These are phyloP conservation scores for Orbilia quercus DNA, from an alignment of 2,329 filamentous ascomycete species.

Conservation along the genomic window DNA sequence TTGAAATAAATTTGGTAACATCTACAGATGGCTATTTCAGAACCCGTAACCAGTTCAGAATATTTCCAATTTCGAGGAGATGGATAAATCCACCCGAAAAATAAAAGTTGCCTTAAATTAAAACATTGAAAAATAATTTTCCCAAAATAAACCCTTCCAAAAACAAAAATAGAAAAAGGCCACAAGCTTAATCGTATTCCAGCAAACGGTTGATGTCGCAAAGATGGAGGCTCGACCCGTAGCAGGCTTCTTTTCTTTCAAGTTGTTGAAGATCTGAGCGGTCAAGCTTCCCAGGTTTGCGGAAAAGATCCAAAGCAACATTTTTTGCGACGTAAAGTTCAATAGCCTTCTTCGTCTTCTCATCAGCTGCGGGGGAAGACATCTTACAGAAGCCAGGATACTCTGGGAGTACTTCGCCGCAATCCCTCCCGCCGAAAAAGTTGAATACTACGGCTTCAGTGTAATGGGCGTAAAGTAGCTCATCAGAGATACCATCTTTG, in stretches of 20 bases:
- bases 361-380: background rate
- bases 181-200: too few relatives aligned
- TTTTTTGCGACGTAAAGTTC: slow-evolving; percentile 28
- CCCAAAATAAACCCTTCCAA: too few relatives aligned
- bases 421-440: slow-evolving; percentile 19
- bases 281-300: background rate
- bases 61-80: too few relatives aligned
- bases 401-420: slow-evolving; percentile 3
- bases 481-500: slow-evolving; percentile 25
- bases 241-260: background rate
- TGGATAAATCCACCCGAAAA: too few relatives aligned
- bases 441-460: slow-evolving; percentile 38
- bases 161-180: too few relatives aligned
- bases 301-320: slow-evolving; percentile 14
- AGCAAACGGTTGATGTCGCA: too few relatives aligned
- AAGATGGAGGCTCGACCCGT: too few relatives aligned
- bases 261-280: background rate
- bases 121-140: too few relatives aligned
- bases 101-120: too few relatives aligned
- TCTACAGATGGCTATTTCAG: too few relatives aligned
- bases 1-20: too few relatives aligned
- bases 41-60: too few relatives aligned
- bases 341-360: slow-evolving; percentile 1
- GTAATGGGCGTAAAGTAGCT: slow-evolving; percentile 32
- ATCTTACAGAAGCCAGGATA: slow-evolving; percentile 8